Percentiles rank a stretch among this genome's conserved stretches.
phyloP scores from a whole-genome alignment of 441 rosid species.

The Bocquillonia castaneifolia region DNA sequence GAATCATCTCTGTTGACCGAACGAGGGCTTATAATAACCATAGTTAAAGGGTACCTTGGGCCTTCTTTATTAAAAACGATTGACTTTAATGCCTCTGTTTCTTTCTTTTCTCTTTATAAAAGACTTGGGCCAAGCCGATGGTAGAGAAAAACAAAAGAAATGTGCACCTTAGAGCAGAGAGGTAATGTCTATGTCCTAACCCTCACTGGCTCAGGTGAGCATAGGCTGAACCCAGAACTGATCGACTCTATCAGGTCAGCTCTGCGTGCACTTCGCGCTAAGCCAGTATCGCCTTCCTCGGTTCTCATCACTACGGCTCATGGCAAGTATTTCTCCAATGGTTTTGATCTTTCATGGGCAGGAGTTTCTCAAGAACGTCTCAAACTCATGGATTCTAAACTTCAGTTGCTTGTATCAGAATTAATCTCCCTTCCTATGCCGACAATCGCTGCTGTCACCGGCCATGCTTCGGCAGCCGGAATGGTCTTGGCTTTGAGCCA shows the following conservation, averaged over 20 bases:
- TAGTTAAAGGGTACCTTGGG: too few relatives aligned
- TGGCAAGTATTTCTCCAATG: constrained; percentile 74
- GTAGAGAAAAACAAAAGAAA: constrained; percentile 10
- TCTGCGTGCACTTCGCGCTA: constrained; percentile 33
- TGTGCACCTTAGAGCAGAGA: constrained; percentile 55
- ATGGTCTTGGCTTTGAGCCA: constrained; percentile 49
- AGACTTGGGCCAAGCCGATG: not conserved
- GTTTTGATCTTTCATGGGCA: constrained; percentile 55
- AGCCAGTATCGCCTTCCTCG: constrained; percentile 33
- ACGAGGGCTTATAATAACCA: too few relatives aligned
- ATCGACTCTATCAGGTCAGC: constrained; percentile 42
- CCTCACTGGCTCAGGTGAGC: constrained; percentile 60
- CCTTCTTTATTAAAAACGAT: too few relatives aligned
- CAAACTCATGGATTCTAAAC: constrained; percentile 35
- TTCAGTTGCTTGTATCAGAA: constrained; percentile 37
- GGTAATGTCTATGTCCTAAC: constrained; percentile 46
- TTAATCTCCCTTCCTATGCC: constrained; percentile 73
- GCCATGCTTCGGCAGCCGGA: constrained; percentile 72
- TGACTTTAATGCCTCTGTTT: too few relatives aligned
- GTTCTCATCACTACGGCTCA: constrained; percentile 57
- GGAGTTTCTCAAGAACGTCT: constrained; percentile 19
- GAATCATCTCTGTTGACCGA: too few relatives aligned
- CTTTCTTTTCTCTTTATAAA: not conserved
- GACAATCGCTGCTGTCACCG: constrained; percentile 62
- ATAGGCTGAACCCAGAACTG: constrained; percentile 50